Percentiles rank a stretch among this genome's conserved stretches.
phyloP scores from a whole-genome alignment of 1,284 basidiomycete species.

The Spongispora temasekensis region DNA sequence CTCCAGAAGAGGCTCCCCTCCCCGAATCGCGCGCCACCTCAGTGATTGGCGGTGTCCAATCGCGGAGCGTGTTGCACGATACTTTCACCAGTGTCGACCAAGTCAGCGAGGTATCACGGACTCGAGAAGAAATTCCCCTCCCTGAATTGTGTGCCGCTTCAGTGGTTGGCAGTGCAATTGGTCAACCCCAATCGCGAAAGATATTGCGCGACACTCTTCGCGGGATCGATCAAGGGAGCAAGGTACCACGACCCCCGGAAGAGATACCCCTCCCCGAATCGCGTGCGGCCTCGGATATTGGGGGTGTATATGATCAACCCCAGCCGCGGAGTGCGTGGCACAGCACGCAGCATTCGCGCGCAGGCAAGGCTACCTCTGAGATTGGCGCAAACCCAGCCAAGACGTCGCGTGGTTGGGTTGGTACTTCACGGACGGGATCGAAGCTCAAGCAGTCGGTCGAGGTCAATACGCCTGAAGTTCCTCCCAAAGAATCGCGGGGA shows the following conservation, averaged over 20 bases:
- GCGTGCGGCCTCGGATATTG: constrained; percentile 33
- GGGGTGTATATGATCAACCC: constrained; percentile 28
- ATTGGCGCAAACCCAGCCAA: constrained; percentile 17
- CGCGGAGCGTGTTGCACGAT: constrained; percentile 14
- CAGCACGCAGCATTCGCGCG: constrained; percentile 11
- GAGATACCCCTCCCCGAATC: constrained; percentile 31
- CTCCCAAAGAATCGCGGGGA: constrained; percentile 3
- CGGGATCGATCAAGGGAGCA: constrained; percentile 8
- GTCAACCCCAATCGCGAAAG: no score
- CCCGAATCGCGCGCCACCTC: constrained; percentile 34
- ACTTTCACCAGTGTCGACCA: no score
- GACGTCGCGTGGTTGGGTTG: constrained; percentile 5
- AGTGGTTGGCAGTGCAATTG: no score
- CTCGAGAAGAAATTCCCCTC: no score
- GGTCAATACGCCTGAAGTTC: background rate
- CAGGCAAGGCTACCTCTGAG: constrained; percentile 26
- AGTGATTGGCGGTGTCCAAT: constrained; percentile 29
- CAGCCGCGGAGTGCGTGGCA: constrained; percentile 15
- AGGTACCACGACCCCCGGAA: constrained; percentile 13
- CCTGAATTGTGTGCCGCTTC: no score
- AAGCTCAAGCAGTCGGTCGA: constrained; percentile 5
- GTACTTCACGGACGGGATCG: background rate
- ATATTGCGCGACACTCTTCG: no score
- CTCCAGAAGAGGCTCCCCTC: constrained; percentile 26
- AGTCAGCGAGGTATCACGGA: no score